Conservation (phyloP, 2,329 filamentous ascomycete species). For the Ophiostoma pallidulum region DNA sequence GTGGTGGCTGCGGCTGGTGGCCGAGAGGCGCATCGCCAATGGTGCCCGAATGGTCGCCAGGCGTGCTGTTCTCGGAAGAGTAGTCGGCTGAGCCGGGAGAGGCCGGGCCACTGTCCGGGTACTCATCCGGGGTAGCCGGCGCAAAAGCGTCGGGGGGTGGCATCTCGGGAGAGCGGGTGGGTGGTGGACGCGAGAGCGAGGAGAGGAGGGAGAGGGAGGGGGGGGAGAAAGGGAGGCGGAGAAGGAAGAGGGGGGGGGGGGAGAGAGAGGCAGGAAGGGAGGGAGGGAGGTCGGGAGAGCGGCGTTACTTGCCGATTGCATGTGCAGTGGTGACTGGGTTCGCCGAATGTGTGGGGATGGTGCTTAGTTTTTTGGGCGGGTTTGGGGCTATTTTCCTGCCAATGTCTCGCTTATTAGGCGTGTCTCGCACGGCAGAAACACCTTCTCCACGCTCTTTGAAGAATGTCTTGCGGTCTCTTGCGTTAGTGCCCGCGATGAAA, state of each 20-base stretch:
- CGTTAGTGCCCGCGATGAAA: too few species aligned
- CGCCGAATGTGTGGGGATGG: too few species aligned
- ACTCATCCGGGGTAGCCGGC: conserved; percentile 39
- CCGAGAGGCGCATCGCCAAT: conserved; percentile 19
- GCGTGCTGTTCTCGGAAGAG: conserved; percentile 40
- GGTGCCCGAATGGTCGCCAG: conserved; percentile 32
- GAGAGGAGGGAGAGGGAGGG: not conserved
- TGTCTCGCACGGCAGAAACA: too few species aligned
- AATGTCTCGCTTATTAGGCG: too few species aligned
- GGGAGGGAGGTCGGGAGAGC: too few species aligned
- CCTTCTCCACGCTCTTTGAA: too few species aligned
- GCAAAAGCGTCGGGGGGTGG: conserved; percentile 24
- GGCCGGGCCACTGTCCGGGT: conserved; percentile 29
- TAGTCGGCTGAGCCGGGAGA: conserved; percentile 35
- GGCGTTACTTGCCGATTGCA: too few species aligned
- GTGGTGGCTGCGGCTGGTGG: conserved; percentile 3
- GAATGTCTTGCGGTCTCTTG: too few species aligned
- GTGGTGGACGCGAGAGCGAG: not conserved
- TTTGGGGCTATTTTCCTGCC: too few species aligned
- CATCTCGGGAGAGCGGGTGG: conserved; percentile 17
- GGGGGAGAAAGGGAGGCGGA: not conserved
- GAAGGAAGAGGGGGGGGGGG: not conserved
- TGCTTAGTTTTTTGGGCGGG: too few species aligned
- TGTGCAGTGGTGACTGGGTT: too few species aligned
- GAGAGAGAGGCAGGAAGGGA: not conserved